Percentiles rank a stretch among this genome's conserved stretches.
phyloP scores from a whole-genome alignment of 2,329 filamentous ascomycete genomes.

The Penicillium crustosum region DNA sequence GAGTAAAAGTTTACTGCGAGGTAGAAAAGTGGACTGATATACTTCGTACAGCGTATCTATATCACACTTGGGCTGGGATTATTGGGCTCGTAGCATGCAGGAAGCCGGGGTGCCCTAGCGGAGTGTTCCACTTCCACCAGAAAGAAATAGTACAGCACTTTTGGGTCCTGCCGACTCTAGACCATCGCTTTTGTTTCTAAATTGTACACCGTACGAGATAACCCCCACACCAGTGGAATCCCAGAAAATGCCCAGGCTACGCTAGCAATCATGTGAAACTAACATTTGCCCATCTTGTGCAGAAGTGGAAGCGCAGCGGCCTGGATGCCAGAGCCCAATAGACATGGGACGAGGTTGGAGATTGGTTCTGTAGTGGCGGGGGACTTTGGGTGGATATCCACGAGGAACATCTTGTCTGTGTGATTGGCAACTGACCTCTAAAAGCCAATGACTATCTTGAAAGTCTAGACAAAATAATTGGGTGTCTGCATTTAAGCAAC shows the following conservation, averaged over 20 bases:
- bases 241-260: background rate
- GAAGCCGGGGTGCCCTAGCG: background rate
- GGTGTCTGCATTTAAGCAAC: background rate
- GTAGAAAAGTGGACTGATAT: background rate
- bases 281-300: background rate
- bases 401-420: background rate
- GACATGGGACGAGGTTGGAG: background rate
- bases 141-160: background rate
- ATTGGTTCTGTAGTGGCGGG: background rate
- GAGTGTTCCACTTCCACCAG: background rate
- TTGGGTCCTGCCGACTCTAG: background rate
- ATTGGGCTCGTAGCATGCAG: background rate
- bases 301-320: background rate
- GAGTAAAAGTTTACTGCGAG: background rate
- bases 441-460: background rate
- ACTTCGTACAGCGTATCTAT: background rate
- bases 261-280: background rate
- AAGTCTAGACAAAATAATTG: background rate
- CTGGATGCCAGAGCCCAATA: background rate
- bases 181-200: background rate
- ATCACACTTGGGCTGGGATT: background rate
- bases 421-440: background rate
- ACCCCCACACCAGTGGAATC: background rate
- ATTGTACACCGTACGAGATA: background rate
- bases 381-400: background rate